phyloP scores from a whole-genome alignment of 2,329 filamentous ascomycete genomes.

The Lasiodiplodia sp. region DNA sequence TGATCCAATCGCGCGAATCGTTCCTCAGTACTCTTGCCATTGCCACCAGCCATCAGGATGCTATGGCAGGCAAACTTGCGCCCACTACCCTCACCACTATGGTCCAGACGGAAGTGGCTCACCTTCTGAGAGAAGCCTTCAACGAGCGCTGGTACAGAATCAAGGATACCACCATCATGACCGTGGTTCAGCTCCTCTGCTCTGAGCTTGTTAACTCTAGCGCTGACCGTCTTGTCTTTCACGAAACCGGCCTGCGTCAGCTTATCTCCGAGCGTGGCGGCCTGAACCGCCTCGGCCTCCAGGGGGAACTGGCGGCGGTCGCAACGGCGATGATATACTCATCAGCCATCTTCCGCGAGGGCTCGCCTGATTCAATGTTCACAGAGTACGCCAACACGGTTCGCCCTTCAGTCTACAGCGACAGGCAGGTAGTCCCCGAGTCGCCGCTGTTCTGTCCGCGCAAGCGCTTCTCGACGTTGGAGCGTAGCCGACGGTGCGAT shows the following conservation, averaged over 20 bases:
- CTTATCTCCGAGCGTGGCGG: constrained; percentile 48
- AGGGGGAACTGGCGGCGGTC: constrained; percentile 42
- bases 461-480: constrained; percentile 38
- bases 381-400: constrained; percentile 33
- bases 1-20: constrained; percentile 43
- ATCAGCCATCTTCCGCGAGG: constrained; percentile 44
- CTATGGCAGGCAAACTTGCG: constrained; percentile 38
- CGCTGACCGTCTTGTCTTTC: constrained; percentile 35
- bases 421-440: constrained; percentile 38
- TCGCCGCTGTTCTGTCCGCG: constrained; percentile 46
- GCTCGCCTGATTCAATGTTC: constrained; percentile 39
- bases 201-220: constrained; percentile 43
- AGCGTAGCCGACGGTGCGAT: constrained; percentile 35
- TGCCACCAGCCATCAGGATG: constrained; percentile 45
- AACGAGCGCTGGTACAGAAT: constrained; percentile 35
- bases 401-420: not conserved
- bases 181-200: constrained; percentile 46
- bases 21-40: constrained; percentile 48
- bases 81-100: constrained; percentile 41
- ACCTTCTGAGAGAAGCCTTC: constrained; percentile 41
- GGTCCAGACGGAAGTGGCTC: constrained; percentile 45
- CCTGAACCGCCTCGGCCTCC: constrained; percentile 40
- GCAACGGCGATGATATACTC: constrained; percentile 36
- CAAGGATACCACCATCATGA: constrained; percentile 46
- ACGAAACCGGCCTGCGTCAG: constrained; percentile 41